phyloP scores from a whole-genome alignment of 2,329 filamentous ascomycete genomes.

The Scorias spongiosa region DNA sequence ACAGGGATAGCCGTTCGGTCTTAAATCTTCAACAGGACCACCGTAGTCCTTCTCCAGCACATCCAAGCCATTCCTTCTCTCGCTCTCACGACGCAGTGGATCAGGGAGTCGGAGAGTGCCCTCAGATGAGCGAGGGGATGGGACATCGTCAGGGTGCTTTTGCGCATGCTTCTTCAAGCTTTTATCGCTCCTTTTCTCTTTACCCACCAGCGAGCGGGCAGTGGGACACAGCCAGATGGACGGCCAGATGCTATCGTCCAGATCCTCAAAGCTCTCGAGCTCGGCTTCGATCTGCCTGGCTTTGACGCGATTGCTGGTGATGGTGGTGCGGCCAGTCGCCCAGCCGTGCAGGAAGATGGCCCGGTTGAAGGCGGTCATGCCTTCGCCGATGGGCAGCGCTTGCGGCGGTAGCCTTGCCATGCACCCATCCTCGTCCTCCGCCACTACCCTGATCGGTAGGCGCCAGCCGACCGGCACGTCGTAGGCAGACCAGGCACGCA shows the following conservation, averaged over 20 bases:
- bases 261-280: constrained; percentile 38
- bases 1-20: constrained; percentile 15
- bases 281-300: constrained; percentile 48
- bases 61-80: constrained; percentile 17
- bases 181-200: constrained; percentile 34
- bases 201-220: constrained; percentile 51
- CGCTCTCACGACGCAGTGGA: constrained; percentile 15
- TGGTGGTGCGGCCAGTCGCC: constrained; percentile 45
- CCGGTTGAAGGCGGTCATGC: constrained; percentile 47
- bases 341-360: constrained; percentile 62
- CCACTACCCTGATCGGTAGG: constrained; percentile 46
- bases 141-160: neutral
- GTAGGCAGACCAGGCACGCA: constrained; percentile 37
- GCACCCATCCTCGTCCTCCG: constrained; percentile 25
- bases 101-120: constrained; percentile 14
- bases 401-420: constrained; percentile 30
- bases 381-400: constrained; percentile 28
- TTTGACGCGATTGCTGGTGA: constrained; percentile 56
- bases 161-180: constrained; percentile 7
- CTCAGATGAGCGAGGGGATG: neutral
- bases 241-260: constrained; percentile 39
- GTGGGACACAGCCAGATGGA: constrained; percentile 50
- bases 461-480: constrained; percentile 36
- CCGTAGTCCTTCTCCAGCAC: constrained; percentile 13
- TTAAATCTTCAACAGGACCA: constrained; percentile 14